Evolutionary conservation across 768 basidiomycete species (phyloP), one percentile per base, ranked within the genome.

Genomic region (Mrakia gelida): DNA sequence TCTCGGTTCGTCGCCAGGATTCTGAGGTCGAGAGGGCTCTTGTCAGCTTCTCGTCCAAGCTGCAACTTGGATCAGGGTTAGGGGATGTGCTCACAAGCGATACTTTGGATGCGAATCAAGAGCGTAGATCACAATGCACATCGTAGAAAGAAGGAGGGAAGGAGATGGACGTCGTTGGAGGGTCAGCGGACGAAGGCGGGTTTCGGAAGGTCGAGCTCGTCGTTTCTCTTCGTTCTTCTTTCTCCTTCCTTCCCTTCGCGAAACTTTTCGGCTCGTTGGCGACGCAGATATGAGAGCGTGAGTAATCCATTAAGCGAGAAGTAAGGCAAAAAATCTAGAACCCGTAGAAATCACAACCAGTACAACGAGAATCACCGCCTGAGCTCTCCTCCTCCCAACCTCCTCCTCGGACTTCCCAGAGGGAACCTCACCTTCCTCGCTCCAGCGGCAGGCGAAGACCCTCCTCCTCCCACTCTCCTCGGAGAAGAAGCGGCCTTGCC

Each of bases 121-220:
- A 10, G 70, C 71, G 38, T 71, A 79, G 68, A 62, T 41, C 52
- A 73, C 78, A 63, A 79, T 79, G 28, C 78, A 79, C 78, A 79
- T 79, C 26, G 6, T 11, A 49, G 70, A n/a, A 43, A 10, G 28
- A 30, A 21, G 32, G 43, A 43, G 26, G 71, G n/a, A 18, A 72
- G 49, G 52, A 26, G 71, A 4, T n/a, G 43, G 43, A 71, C 21
- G 45, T 8, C 43, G 70, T 30, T 34, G 13, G 30, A n/a, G 11
- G 68, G 43, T 26, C 15, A 26, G 38, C 45, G 43, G 70, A 16
- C 43, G 49, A 52, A 21, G 16, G 49, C 9, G 21, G 32, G n/a
- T 11, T 26, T 61, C 26, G 21, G 62, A 63, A 34, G 28, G 10
- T 11, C 16, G 62, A 28, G 62, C 62, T 63, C 62, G 5, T 5